Base-by-base conservation (phyloP, 306 rosid genomes). In the Lithocarpus polystachyus region DNA sequence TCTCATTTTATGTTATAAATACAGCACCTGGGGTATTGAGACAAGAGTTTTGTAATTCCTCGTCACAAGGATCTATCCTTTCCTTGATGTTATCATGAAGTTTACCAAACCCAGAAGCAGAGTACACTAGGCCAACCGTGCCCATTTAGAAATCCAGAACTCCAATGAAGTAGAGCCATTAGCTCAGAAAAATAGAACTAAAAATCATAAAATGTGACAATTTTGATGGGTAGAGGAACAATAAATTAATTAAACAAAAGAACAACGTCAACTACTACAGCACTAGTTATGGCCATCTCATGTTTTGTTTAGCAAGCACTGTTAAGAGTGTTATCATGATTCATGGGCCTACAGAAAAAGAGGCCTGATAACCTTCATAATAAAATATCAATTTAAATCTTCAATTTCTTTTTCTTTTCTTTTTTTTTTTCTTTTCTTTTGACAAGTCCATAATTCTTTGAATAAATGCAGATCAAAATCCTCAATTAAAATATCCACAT, bases 91-190 rank as follows among this genome's bases (percentile, higher is more conserved):
- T 24, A 55, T 54, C 69, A 56, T 26, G 56, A 75, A 35, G 79
- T 75, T 74, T 75, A 64, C 65, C 72, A 62, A 53, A 73, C 73
- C 72, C 56, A n/a, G 67, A 51, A 79, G 68, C 78, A 74, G 69
- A 83, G 20, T 73, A 37, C n/a, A n/a, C n/a, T n/a, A n/a, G n/a
- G n/a, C 35, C n/a, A n/a, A n/a, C n/a, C n/a, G n/a, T n/a, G n/a
- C n/a, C n/a, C n/a, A n/a, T n/a, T n/a, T n/a, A n/a, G n/a, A n/a
- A n/a, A n/a, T n/a, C n/a, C n/a, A n/a, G n/a, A n/a, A n/a, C n/a
- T n/a, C n/a, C n/a, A n/a, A n/a, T n/a, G n/a, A n/a, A n/a, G n/a
- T n/a, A n/a, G n/a, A n/a, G n/a, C n/a, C n/a, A n/a, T n/a, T n/a
- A n/a, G n/a, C n/a, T n/a, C n/a, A n/a, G n/a, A n/a, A 26, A 29